Base-by-base conservation (phyloP, 2,329 filamentous ascomycete genomes). In the Fusarium sororula region DNA sequence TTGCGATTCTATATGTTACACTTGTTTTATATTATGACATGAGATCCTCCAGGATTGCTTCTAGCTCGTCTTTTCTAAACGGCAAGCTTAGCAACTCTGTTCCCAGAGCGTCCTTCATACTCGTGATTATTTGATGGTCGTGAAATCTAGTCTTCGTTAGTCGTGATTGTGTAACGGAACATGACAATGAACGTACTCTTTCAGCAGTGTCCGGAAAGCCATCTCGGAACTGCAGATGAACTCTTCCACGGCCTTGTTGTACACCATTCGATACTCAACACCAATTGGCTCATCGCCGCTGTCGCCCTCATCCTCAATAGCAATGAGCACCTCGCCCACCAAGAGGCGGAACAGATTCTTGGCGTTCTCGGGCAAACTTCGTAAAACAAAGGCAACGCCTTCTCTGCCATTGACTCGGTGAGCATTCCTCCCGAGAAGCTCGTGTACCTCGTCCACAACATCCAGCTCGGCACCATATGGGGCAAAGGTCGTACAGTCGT, bases 211-310 rank as follows among this genome's bases (percentile, higher is more conserved):
- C 69, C 96, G 89, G 84, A 98, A 98, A 71, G 94, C 95, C 89
- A 98, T 95, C 84, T 98, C 96, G 68, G 93, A 98, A 77, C 94
- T 96, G 81, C 96, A 98, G 56, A 99, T 96, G 82, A 99, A 98
- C 80, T 98, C 95, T 83, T 98, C 95, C 10, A 96, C 93, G 6
- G 96, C 95, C 84, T 98, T 98, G 81, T 97, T 95, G 80, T 98
- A 99, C 73, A 99, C 83, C 76, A 94, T 92, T 28, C 94, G 88
- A 81, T 98, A 98, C 83, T 98, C 96, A 22, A 99, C 91, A 0
- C 93, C 95, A 6, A 90, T 87, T 39, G 89, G 88, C 67, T 91
- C 90, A 6, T 80, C 83, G 0, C 83, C 84, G 14, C 79, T 78
- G 18, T 75, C 85, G 14, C 85, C 86, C n/a, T 89, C 89, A 26